phyloP scores from a whole-genome alignment of 2,329 filamentous ascomycete genomes.

The Trichoderma sp. region DNA sequence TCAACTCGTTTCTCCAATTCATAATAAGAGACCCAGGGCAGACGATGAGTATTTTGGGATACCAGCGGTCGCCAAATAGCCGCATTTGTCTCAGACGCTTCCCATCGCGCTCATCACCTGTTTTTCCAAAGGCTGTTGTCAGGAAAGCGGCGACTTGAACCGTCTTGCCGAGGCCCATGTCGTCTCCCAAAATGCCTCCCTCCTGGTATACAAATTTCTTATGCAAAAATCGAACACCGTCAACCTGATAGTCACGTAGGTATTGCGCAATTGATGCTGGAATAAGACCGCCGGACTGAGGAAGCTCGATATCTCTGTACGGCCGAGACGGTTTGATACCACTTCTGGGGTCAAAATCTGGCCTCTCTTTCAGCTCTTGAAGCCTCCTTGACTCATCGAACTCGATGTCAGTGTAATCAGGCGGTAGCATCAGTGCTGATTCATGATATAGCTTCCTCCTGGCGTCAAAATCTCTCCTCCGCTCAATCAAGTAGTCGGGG shows the following conservation, averaged over 20 bases:
- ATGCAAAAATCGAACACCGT: constrained; percentile 84
- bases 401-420: constrained; percentile 72
- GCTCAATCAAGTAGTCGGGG: constrained; percentile 72
- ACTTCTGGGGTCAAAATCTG: constrained; percentile 61
- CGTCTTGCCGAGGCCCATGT: constrained; percentile 97
- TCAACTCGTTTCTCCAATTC: constrained; percentile 88
- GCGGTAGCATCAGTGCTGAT: constrained; percentile 74
- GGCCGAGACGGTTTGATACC: constrained; percentile 66
- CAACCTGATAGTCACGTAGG: constrained; percentile 87
- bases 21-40: constrained; percentile 86
- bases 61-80: constrained; percentile 68
- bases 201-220: constrained; percentile 88
- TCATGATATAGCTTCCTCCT: constrained; percentile 63
- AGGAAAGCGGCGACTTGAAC: constrained; percentile 95
- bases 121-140: constrained; percentile 91
- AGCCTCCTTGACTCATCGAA: constrained; percentile 58
- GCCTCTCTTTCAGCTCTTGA: constrained; percentile 63
- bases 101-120: constrained; percentile 79
- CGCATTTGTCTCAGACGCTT: constrained; percentile 89
- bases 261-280: constrained; percentile 90
- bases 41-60: constrained; percentile 76
- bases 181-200: constrained; percentile 89
- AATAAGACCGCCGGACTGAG: constrained; percentile 77
- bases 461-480: constrained; percentile 71
- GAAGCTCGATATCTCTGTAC: constrained; percentile 76